Evolutionary conservation across 441 rosid genomes (phyloP), one percentile per base, ranked within the genome.

Genomic region (Pelargonium fulgidum): DNA sequence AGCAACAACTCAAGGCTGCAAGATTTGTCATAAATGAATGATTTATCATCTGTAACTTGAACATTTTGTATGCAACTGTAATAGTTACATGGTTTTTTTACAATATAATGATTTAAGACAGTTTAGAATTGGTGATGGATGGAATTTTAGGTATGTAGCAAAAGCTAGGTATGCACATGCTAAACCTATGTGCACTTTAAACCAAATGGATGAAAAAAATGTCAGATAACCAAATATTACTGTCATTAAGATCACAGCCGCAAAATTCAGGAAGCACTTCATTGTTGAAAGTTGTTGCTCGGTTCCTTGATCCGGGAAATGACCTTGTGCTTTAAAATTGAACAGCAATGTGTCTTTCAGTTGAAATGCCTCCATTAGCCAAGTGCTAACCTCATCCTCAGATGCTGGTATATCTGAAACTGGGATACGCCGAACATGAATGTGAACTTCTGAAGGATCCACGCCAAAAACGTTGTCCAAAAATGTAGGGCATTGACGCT

Each of bases 401-500:
- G 84, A 80, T 19, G 65, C 58, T 1, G 98, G 98, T 72, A 92
- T 85, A 36, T 87, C 84, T 48, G 77, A 68, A 2, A 80, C 33
- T 9, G 78, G 74, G 62, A 90, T 75, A 29, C 94, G 86, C 63
- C 81, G 82, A 59, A 92, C 81, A 54, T 94, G 96, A 48, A 94
- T 81, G 73, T 94, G 99, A 71, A 90, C 99, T 84, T 90, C 96
- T 29, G 93, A 84, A 5, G 99, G 97, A 85, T 85, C 91, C 33
- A 90, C 79, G 0, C 98, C 96, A 36, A 89, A 94, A 22, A 83
- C 95, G 69, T 87, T 94, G 85, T 92, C 97, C 85, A 94, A 4
- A 77, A 94, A 92, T 73, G 84, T 79, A 65, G 98, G 98, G 72
- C 86, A 84, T 9, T 82, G 86, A 72, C 85, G 81, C 82, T 90